phyloP scores from a whole-genome alignment of 176 grass and related monocot genomes.

The Raddia guianensis region DNA sequence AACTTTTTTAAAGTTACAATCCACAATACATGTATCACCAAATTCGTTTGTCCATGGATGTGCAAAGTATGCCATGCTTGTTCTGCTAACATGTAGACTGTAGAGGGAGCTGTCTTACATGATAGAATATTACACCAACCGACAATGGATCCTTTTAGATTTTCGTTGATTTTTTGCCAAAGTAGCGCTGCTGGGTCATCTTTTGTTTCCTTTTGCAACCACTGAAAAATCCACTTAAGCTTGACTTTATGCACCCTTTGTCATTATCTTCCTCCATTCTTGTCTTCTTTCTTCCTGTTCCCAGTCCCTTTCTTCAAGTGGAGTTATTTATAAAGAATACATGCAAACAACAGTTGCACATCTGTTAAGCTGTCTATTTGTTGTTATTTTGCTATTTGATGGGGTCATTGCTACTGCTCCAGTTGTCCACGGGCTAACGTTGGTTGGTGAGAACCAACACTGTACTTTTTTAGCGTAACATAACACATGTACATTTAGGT shows the following conservation, averaged over 20 bases:
- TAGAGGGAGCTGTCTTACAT: constrained; percentile 25
- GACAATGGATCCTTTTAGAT: constrained; percentile 2
- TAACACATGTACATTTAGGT: constrained; percentile 21
- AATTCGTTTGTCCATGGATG: constrained; percentile 19
- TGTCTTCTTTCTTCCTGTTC: constrained; percentile 18
- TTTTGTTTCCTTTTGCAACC: constrained; percentile 33
- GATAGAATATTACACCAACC: constrained; percentile 27
- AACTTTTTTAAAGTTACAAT: constrained; percentile 20
- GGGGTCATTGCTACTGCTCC: constrained; percentile 7
- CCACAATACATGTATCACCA: constrained; percentile 20
- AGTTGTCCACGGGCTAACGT: constrained; percentile 30
- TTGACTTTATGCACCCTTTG: constrained; percentile 40
- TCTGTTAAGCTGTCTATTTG: constrained; percentile 40
- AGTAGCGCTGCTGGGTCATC: constrained; percentile 15
- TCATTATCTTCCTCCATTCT: constrained; percentile 2
- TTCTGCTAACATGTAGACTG: neutral
- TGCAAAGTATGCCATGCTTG: constrained; percentile 12
- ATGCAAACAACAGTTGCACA: constrained; percentile 14
- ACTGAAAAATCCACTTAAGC: constrained; percentile 48
- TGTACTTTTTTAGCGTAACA: constrained; percentile 12
- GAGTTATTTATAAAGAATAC: constrained; percentile 41
- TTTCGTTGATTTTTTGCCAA: constrained; percentile 1
- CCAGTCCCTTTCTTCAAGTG: constrained; percentile 28
- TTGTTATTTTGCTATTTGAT: constrained; percentile 34
- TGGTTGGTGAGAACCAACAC: constrained; percentile 16